Evolutionary conservation across 2,329 filamentous ascomycete genomes (phyloP), one percentile per base, ranked within the genome.

Genomic region (Aspergillus proliferans): DNA sequence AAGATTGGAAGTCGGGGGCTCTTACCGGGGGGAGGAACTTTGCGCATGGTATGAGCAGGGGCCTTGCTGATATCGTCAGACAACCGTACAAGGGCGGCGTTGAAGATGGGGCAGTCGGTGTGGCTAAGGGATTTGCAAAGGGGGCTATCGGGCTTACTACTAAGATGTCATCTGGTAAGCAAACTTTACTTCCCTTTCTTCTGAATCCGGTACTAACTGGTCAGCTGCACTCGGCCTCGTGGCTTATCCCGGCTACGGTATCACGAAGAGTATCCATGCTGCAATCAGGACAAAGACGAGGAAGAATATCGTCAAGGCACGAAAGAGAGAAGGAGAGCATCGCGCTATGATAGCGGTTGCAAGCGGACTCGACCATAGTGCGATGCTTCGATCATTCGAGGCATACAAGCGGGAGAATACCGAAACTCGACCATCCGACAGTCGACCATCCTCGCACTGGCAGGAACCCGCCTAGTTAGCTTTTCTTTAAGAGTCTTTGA

Each of bases 71-170:
- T 15, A 39, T 69, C 4, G 52, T 68, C 21, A 56, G 50, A 2
- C 57, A 68, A 36, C 66, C 67, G 4, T 52, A 54, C 18, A 59
- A 65, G 45, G 66, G 61, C 0, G 64, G 58, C 1, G 62, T 59
- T 47, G 56, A 66, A 4, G 63, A 64, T 2, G 69, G 69, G 0
- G 52, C 59, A 0, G 21, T 59, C 1, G 69, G 70, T 0, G 58
- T 67, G 8, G 53, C 59, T 2, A 68, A 65, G 34, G 67, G 68
- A 0, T 36, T 71, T 0, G 63, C 60, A 1, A 72, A 68, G 46
- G 71, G 69, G 2, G 51, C 57, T 1, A 49, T 57, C 18, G 59
- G 61, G 1, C 30, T 61, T 1, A 12, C 53, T 0, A 54, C 60
- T 12, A 61, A 60, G 43, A 46, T 60, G 3, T 53, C 55, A 22